Base-by-base conservation (phyloP, 2,329 filamentous ascomycete species). In the Diaporthe eres region DNA sequence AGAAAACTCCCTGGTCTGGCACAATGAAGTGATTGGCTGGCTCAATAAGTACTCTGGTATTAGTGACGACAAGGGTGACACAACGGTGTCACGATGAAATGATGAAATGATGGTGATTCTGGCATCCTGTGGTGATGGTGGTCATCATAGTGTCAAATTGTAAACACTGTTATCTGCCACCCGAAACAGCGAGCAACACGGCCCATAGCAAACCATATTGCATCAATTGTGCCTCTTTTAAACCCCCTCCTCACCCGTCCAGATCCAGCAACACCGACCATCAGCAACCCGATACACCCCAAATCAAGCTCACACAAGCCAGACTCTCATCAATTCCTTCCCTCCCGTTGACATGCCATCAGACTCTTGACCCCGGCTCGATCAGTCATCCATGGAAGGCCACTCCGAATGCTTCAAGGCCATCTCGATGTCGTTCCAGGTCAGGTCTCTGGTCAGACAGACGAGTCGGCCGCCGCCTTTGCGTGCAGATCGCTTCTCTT, bases 1-100 rank as follows among this genome's bases (percentile, higher is more conserved):
- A 1, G 93, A 94, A 83, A 95, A 95, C 80, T 87, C 88, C 28
- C 83, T 94, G 65, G 84, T 93, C 60, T 95, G 93, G 93, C 91
- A 95, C 81, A 87, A 87, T 71, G 89, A 90, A 2, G 92, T 94
- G 13, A 83, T 94, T 73, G 90, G 91, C 77, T 95, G 90, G 89
- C 91, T 94, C 79, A 92, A 92, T 81, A 87, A 87, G 77, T 88
- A 90, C 55, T 70, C 76, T n/a, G 76, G 76, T 82, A 15, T 83
- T 83, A 77, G 37, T 22, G 53, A 44, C 49, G 74, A 34, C 28
- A 63, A 49, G 22, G 19, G 57, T 31, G 44, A 47, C 25, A 39
- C 19, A 28, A 57, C 47, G 4, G 28, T 42, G 12, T 22, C 47
- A 70, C 49, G 49, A 42, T 70, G 34, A 70, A 9, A 55, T 25